Evolutionary conservation across 2,329 filamentous ascomycete genomes (phyloP), one percentile per base, ranked within the genome.

Genomic region (Colletotrichum higginsianum): DNA sequence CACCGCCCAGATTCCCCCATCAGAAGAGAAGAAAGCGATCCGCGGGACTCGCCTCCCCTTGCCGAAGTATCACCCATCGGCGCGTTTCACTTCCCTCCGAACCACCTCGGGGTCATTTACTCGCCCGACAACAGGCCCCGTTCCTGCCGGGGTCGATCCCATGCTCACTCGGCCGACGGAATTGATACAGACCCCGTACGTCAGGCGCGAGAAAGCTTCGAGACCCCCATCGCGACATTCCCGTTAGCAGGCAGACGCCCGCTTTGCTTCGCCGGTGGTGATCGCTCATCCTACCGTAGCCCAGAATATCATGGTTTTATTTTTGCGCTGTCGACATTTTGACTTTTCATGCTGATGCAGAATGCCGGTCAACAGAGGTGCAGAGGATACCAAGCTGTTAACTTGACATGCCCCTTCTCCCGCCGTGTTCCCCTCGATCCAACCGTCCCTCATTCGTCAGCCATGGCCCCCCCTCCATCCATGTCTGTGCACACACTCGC

Each of bases 111-210:
- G 30, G 30, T 35, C 30, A 35, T 35, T 9, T 35, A 35, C 30
- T 16, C 46, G 16, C 53, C 49, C 6, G 23, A 12, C n/a, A 61
- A 49, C 55, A 47, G 66, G 49, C 66, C 13, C 44, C 11, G 42
- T 57, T 60, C 58, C 52, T 57, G 60, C 38, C 40, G 60, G 55
- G 58, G 42, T 63, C 50, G n/a, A 44, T 42, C 40, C n/a, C 55
- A 35, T 35, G 30, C 30, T 23, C 23, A n/a, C n/a, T 42, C n/a
- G 21, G 21, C 26, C 38, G 15, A 38, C 61, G 30, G 6, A 30
- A 30, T 1, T 30, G 30, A 30, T 30, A 30, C 7, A 1, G 30
- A 30, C 30, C 66, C 52, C 38, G 46, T 21, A 26, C 30, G 12
- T 18, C 26, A 30, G 57, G 53, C 26, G n/a, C 6, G 30, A 30